phyloP scores from a whole-genome alignment of 2,329 filamentous ascomycete species.

The Botrytis elliptica region DNA sequence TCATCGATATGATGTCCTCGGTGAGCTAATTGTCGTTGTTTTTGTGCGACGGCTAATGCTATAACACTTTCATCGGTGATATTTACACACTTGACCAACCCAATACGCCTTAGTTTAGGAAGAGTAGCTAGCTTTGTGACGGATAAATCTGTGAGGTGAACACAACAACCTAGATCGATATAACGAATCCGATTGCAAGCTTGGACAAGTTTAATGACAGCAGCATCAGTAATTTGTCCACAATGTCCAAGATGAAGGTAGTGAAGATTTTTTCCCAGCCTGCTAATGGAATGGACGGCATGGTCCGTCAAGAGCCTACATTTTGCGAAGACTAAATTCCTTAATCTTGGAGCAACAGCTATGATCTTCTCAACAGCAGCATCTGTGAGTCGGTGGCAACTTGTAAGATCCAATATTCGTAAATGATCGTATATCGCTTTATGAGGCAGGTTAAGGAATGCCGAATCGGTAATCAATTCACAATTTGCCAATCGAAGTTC shows the following conservation, averaged over 20 bases:
- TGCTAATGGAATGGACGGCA: slow-evolving; percentile 82
- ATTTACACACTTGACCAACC: slow-evolving; percentile 85
- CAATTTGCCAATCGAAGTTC: slow-evolving; percentile 88
- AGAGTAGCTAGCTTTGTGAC: slow-evolving; percentile 80
- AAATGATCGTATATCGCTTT: slow-evolving; percentile 77
- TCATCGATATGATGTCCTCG: slow-evolving; percentile 12
- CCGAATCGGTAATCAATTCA: slow-evolving; percentile 78
- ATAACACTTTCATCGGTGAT: slow-evolving; percentile 91
- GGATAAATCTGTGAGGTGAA: slow-evolving; percentile 81
- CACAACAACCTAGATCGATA: slow-evolving; percentile 96
- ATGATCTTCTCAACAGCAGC: slow-evolving; percentile 87
- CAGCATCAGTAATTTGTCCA: slow-evolving; percentile 82
- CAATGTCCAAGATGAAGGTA: slow-evolving; percentile 97
- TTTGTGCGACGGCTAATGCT: slow-evolving; percentile 63
- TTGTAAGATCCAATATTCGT: slow-evolving; percentile 90
- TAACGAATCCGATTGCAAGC: slow-evolving; percentile 92
- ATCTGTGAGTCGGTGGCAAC: slow-evolving; percentile 80
- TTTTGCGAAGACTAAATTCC: slow-evolving; percentile 92
- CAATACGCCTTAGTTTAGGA: slow-evolving; percentile 91
- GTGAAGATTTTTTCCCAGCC: slow-evolving; percentile 91
- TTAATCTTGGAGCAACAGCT: slow-evolving; percentile 77
- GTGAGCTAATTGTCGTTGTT: slow-evolving; percentile 7
- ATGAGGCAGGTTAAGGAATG: slow-evolving; percentile 75
- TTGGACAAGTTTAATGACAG: slow-evolving; percentile 79
- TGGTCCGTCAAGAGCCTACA: slow-evolving; percentile 89